phyloP scores from a whole-genome alignment of 2,329 filamentous ascomycete genomes.

The Harringtonia lauricola region DNA sequence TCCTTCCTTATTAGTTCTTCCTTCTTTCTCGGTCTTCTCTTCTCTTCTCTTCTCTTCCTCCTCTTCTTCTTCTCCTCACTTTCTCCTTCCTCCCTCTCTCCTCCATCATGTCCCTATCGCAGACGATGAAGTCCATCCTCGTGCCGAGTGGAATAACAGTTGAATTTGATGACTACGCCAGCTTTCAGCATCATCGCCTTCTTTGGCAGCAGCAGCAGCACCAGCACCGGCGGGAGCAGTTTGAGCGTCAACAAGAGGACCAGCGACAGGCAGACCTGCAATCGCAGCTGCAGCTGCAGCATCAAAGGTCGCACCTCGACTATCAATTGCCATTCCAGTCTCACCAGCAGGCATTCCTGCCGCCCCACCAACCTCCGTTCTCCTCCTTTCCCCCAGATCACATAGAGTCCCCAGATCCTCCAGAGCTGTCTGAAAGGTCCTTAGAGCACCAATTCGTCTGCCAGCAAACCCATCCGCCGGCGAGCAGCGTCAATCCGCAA shows the following conservation, averaged over 20 bases:
- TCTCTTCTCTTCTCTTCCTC: conserved; percentile 2
- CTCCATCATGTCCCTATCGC: conserved; percentile 44
- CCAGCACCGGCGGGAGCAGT: conserved; percentile 8
- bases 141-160: conserved; percentile 28
- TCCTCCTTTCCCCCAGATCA: too few species aligned
- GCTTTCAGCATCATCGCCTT: conserved; percentile 7
- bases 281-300: not conserved
- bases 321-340: too few species aligned
- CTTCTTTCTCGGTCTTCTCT: conserved; percentile 1
- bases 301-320: not conserved
- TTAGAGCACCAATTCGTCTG: too few species aligned
- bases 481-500: too few species aligned
- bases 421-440: too few species aligned
- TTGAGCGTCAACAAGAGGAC: conserved; percentile 12
- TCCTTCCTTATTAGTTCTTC: not conserved
- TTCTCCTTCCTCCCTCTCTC: not conserved
- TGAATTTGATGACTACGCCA: conserved; percentile 18
- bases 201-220: conserved; percentile 4
- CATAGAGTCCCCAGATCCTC: too few species aligned
- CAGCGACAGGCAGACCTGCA: not conserved
- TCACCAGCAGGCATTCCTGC: not conserved
- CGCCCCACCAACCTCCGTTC: conserved; percentile 9
- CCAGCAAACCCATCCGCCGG: too few species aligned
- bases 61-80: conserved; percentile 1
- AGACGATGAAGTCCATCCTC: conserved; percentile 33